Evolutionary conservation across 257 asterid genomes (phyloP), one percentile per base, ranked within the genome.

Genomic region (Solanum acaule): DNA sequence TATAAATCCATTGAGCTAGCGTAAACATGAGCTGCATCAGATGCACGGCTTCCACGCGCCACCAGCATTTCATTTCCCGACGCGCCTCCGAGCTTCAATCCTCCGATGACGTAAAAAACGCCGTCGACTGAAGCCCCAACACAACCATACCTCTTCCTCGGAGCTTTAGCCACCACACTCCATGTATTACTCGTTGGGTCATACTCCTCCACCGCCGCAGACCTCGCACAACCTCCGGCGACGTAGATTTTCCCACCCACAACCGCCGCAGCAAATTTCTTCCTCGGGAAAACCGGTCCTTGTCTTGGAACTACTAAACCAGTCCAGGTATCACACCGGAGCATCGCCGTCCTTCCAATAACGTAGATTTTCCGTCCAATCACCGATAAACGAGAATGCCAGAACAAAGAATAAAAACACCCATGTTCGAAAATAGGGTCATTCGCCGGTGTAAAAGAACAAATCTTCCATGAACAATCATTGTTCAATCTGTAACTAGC

Each of bases 261-360:
- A 0, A 90, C 94, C 2, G 98, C 98, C n/a, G 92, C 95, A 35
- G 98, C 98, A 79, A 95, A 96, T 63, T 95, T 96, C 86, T 96
- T 96, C 93, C 99, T 92, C 49, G 89, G 91, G 18, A 93, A 87
- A 13, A 87, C 33, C 93, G 92, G 94, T 16, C 91, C 95, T 0
- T 93, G 92, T 90, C 92, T 93, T 3, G 95, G 93, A 20, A 90
- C 95, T 5, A 94, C 88, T 8, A 93, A 91, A 25, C 98, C 99
- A 0, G 99, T 94, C 99, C 99, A 96, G 31, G 98, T 92, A 91
- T 96, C 98, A 37, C 92, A 95, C 22, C 95, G 92, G 78, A 96
- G 95, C 98, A 93, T 94, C 88, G 92, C 91, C 38, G 93, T 78
- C 87, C 96, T 90, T 33, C 96, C 96, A 63, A 96, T 92, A 12